Conservation (phyloP, 768 basidiomycete species). For the Rhodotorula paludigena region DNA sequence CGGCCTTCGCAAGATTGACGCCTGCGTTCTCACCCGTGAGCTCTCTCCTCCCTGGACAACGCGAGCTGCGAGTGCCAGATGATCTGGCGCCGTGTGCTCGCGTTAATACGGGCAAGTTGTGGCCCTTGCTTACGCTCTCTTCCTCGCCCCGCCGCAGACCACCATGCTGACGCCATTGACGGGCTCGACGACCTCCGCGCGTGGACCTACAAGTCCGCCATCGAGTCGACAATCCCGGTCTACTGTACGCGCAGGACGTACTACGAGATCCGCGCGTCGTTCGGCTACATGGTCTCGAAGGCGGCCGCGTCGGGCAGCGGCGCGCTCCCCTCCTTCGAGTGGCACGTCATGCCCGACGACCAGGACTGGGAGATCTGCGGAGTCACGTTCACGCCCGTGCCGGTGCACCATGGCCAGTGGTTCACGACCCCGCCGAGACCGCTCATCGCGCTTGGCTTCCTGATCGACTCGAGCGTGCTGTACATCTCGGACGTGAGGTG, state of each 20-base stretch:
- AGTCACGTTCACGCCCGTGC: slow-evolving; percentile 43
- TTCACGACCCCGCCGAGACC: slow-evolving; percentile 20
- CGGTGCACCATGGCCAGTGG: slow-evolving; percentile 17
- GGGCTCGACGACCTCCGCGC: slow-evolving; percentile 82
- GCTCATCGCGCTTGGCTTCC: slow-evolving; percentile 36
- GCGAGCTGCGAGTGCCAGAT: no score
- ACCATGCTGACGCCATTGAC: slow-evolving; percentile 61
- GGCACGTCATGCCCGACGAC: slow-evolving; percentile 63
- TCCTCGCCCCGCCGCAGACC: not conserved
- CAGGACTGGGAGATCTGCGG: slow-evolving; percentile 39
- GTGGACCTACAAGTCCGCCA: slow-evolving; percentile 64
- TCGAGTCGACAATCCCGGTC: slow-evolving; percentile 68
- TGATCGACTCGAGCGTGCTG: slow-evolving; percentile 58
- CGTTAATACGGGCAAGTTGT: no score
- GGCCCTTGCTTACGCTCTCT: not conserved
- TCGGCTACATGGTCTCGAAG: slow-evolving; percentile 76
- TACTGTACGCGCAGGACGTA: slow-evolving; percentile 65
- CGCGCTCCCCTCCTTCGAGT: slow-evolving; percentile 73
- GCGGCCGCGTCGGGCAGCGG: slow-evolving; percentile 58
- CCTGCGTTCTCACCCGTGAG: slow-evolving; percentile 66
- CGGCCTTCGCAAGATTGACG: slow-evolving; percentile 61
- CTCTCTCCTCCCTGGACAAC: slow-evolving; percentile 17
- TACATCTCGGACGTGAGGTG: slow-evolving; percentile 55
- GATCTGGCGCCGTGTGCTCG: no score
- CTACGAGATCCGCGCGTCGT: slow-evolving; percentile 57